Percentiles rank a stretch among this genome's conserved stretches.
phyloP scores from a whole-genome alignment of 2,329 filamentous ascomycete genomes.

The Ophiostoma sp. region DNA sequence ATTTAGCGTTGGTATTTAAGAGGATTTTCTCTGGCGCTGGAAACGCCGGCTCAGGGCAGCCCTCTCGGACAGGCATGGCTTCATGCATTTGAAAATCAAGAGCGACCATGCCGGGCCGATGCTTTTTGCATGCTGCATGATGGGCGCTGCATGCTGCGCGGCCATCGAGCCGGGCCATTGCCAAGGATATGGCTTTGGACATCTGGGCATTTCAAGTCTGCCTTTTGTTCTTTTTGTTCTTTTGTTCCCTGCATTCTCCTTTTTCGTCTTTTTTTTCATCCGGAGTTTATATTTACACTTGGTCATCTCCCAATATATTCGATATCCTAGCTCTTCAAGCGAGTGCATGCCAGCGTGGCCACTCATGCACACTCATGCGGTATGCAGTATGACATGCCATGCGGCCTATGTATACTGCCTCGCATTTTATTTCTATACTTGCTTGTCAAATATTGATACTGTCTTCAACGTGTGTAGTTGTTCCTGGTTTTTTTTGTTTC shows the following conservation, averaged over 20 bases:
- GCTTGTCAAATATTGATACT: background rate
- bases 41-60: background rate
- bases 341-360: background rate
- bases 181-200: background rate
- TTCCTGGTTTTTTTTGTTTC: background rate
- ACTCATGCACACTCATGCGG: background rate
- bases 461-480: background rate
- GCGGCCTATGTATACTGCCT: background rate
- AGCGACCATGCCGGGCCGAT: background rate
- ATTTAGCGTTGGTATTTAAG: conserved; percentile 47
- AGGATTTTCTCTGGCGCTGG: background rate
- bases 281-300: conserved; percentile 1
- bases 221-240: background rate
- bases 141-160: background rate
- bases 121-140: background rate
- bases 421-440: background rate
- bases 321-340: background rate
- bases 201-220: background rate
- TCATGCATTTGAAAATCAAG: background rate
- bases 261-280: background rate
- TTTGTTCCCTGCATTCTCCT: background rate
- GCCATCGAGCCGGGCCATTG: background rate
- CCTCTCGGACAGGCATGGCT: background rate
- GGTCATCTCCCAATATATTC: background rate
- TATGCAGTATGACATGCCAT: background rate